Evolutionary conservation across 2,329 filamentous ascomycete species (phyloP), one percentile per base, ranked within the genome.

Genomic region (Beauveria brongniartii): DNA sequence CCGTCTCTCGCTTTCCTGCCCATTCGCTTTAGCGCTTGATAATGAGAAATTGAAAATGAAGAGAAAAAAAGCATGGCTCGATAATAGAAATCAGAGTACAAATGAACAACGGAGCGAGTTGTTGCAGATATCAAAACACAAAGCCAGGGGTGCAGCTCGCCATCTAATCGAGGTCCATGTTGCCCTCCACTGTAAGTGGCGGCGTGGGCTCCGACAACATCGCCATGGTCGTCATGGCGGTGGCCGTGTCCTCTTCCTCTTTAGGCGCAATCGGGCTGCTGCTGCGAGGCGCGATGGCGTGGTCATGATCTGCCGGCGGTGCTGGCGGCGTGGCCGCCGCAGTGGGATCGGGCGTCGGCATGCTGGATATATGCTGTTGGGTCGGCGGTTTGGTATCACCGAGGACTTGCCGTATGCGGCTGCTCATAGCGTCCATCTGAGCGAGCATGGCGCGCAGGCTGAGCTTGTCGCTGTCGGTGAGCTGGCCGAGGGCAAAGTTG

Each of bases 391-490:
- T 40, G 20, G 61, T 67, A 40, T 72, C 72, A 46, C 72, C 73
- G 5, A 80, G 73, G 20, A 76, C 63, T 55, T 73, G 68, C 28
- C 72, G 72, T 64, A 83, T 78, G 20, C 70, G 71, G n/a, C 69
- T 68, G 41, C 71, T 71, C 69, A 82, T 71, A 26, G 74, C 71
- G 51, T 82, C 76, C 64, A 78, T 74, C 62, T 80, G 77, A 20
- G 74, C 73, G 10, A 82, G 74, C 69, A 82, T 78, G 41, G 77
- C 76, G 47, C 77, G 74, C 20, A 85, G 75, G 55, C 78, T 73
- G 41, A 72, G 67, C 62, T 73, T 73, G 65, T 84, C 80, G 26
- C 71, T 69, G 3, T 72, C 67, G 18, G 70, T 72, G 22, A 84
- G 69, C n/a, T 71, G 67, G 22, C 74, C 71, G 26, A 64, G 64